Evolutionary conservation across 352 stramenopile genomes (phyloP).

Genomic region (Globisporangium megalacanthum): DNA sequence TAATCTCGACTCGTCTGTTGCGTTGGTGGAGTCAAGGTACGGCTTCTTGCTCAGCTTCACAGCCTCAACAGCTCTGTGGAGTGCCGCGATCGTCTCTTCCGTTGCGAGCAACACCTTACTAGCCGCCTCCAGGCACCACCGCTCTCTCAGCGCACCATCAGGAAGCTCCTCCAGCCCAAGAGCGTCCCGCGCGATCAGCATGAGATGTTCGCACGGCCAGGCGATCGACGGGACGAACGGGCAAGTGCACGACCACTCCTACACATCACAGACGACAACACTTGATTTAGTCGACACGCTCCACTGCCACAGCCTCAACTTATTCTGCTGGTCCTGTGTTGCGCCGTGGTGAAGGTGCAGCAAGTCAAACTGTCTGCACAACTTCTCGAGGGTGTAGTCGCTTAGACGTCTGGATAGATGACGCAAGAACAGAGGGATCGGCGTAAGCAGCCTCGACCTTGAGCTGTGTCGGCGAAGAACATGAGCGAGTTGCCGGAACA

Average conservation of each 20-base stretch:
- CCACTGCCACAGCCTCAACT: background rate
- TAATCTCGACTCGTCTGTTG: too few species aligned
- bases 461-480: background rate
- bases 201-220: constrained; percentile 2
- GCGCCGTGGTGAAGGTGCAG: background rate
- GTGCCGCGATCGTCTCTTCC: background rate
- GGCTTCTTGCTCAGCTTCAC: background rate
- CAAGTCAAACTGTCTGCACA: background rate
- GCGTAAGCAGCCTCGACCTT: background rate
- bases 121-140: background rate
- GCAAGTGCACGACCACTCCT: background rate
- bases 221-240: background rate
- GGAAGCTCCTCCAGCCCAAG: background rate
- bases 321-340: background rate
- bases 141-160: background rate
- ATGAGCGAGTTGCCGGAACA: constrained; percentile 1
- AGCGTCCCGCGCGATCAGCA: background rate
- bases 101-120: background rate
- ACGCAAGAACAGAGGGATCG: background rate
- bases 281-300: background rate
- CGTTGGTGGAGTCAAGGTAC: background rate
- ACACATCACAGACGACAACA: background rate
- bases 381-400: background rate
- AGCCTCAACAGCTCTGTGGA: background rate
- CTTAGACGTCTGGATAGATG: background rate